Evolutionary conservation across 2,329 filamentous ascomycete genomes (phyloP).

Genomic region (Septoria linicola): DNA sequence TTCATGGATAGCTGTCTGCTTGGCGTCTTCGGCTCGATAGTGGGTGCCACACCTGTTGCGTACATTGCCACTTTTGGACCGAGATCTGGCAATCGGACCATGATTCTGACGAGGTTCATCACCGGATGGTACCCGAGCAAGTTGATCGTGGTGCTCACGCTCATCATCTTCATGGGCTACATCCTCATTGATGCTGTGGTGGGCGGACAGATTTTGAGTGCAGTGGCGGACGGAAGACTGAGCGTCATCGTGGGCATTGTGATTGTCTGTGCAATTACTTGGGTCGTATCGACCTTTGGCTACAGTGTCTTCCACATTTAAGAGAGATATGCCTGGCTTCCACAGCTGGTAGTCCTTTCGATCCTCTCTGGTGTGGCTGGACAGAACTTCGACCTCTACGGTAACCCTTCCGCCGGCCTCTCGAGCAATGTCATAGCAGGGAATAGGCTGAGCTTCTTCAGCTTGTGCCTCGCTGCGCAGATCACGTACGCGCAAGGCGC

Average conservation of each 20-base stretch:
- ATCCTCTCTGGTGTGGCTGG: constrained; percentile 63
- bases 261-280: constrained; percentile 62
- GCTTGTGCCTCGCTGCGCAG: constrained; percentile 63
- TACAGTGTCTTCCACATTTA: constrained; percentile 68
- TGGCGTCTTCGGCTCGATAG: constrained; percentile 57
- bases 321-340: constrained; percentile 66
- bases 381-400: constrained; percentile 55
- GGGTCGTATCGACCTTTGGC: constrained; percentile 65
- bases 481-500: constrained; percentile 63
- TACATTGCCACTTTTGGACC: constrained; percentile 65
- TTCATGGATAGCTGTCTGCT: constrained; percentile 58
- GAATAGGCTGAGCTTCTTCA: constrained; percentile 67
- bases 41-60: constrained; percentile 56
- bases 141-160: constrained; percentile 61
- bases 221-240: constrained; percentile 58
- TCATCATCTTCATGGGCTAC: constrained; percentile 61
- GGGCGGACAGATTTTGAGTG: constrained; percentile 66
- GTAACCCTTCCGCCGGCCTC: constrained; percentile 53
- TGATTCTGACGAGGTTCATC: constrained; percentile 61
- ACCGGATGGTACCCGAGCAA: constrained; percentile 67
- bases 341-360: constrained; percentile 60
- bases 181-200: constrained; percentile 64
- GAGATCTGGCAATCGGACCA: constrained; percentile 60
- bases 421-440: constrained; percentile 52
- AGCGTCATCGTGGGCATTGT: constrained; percentile 67